A percentile compares a stretch with the other conserved stretches of the same genome.
phyloP scores from a whole-genome alignment of 2,329 filamentous ascomycete genomes.

The Rhinocladiella similis region DNA sequence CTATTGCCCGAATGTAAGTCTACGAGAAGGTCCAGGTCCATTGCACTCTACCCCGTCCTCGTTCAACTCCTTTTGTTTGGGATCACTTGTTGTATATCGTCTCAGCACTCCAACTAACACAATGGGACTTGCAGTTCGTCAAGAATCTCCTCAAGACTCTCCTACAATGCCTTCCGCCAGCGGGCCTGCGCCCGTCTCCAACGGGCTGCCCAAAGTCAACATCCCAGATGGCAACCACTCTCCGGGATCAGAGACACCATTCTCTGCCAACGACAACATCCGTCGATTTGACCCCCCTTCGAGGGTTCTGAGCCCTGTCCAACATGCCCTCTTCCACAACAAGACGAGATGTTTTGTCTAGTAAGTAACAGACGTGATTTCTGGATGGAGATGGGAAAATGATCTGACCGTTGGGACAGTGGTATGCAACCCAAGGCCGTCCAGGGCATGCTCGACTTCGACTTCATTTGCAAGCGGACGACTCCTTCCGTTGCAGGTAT shows the following conservation, averaged over 20 bases:
- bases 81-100: slow-evolving; percentile 3
- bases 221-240: slow-evolving; percentile 45
- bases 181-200: slow-evolving; percentile 41
- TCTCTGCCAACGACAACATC: slow-evolving; percentile 97
- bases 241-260: slow-evolving; percentile 28
- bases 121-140: slow-evolving; percentile 27
- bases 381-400: neutral
- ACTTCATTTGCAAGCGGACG: slow-evolving; percentile 99
- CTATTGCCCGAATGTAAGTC: slow-evolving; percentile 19
- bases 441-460: slow-evolving; percentile 96
- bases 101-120: slow-evolving; percentile 21
- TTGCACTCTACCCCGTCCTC: slow-evolving; percentile 9
- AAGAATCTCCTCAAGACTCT: slow-evolving; percentile 25
- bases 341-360: slow-evolving; percentile 99
- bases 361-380: slow-evolving; percentile 64
- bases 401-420: slow-evolving; percentile 45
- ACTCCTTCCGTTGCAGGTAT: slow-evolving; percentile 97
- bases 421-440: slow-evolving; percentile 94
- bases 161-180: slow-evolving; percentile 45
- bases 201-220: slow-evolving; percentile 51
- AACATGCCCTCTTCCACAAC: slow-evolving; percentile 94
- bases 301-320: slow-evolving; percentile 84
- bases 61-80: slow-evolving; percentile 2
- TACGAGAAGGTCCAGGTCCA: slow-evolving; percentile 1
- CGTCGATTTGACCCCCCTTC: slow-evolving; percentile 91